phyloP scores from a whole-genome alignment of 1,284 basidiomycete species.

The Porogramme epimiltina region DNA sequence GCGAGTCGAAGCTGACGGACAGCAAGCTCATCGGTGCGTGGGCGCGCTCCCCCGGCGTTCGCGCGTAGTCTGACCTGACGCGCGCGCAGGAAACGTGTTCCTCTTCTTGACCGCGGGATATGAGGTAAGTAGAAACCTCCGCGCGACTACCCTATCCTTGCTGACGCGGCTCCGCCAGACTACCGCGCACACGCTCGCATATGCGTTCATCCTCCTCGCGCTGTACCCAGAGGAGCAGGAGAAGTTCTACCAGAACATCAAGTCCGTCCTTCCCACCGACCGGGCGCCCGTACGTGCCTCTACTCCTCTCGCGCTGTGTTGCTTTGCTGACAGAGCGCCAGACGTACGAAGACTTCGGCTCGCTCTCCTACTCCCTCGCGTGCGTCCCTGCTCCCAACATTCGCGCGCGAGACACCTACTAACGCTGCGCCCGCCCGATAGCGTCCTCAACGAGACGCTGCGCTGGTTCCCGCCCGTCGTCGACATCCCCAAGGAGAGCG shows the following conservation, averaged over 20 bases:
- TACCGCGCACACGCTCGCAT: conserved; percentile 57
- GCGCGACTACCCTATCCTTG: not conserved
- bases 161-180: conserved; percentile 36
- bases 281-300: conserved; percentile 5
- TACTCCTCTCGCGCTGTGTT: not conserved
- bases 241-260: conserved; percentile 48
- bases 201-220: conserved; percentile 52
- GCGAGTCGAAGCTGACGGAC: conserved; percentile 41
- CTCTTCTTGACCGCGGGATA: conserved; percentile 54
- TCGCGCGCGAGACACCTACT: not conserved
- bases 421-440: conserved; percentile 25
- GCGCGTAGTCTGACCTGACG: not conserved
- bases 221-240: conserved; percentile 67
- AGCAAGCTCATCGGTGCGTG: conserved; percentile 50
- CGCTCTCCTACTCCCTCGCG: conserved; percentile 21
- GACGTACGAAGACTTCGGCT: conserved; percentile 17
- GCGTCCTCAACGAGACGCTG: conserved; percentile 61
- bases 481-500: conserved; percentile 40
- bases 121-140: conserved; percentile 41
- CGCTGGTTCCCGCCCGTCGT: conserved; percentile 61
- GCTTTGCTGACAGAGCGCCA: not conserved
- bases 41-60: not conserved
- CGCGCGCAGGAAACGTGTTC: conserved; percentile 48
- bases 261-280: conserved; percentile 6
- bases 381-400: conserved; percentile 6